These are phyloP conservation scores for Globisporangium uncinulatum DNA, from an alignment of 352 stramenopile genomes.

Conservation along the genomic window DNA sequence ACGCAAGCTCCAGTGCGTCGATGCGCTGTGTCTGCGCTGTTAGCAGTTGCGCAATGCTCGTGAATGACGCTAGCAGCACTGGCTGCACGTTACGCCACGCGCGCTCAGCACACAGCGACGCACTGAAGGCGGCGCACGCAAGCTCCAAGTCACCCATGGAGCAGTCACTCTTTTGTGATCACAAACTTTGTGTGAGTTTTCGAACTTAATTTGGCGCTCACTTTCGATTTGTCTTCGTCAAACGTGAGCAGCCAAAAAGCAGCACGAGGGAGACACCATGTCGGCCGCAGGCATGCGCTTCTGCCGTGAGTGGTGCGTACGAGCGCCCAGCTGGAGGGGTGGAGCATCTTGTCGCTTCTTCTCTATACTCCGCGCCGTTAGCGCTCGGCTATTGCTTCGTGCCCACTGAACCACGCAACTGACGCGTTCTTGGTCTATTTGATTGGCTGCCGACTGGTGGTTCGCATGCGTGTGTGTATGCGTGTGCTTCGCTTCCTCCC, in stretches of 20 bases:
- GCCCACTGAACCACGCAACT: background rate
- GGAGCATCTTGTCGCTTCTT: too few species aligned
- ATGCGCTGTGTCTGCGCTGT: conserved; percentile 26
- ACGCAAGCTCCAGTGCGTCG: conserved; percentile 10
- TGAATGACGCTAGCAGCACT: conserved; percentile 39
- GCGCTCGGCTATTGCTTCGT: too few species aligned
- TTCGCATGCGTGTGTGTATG: background rate
- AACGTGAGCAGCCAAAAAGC: too few species aligned
- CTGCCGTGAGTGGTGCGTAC: conserved; percentile 80
- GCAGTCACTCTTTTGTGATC: background rate
- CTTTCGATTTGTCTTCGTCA: background rate
- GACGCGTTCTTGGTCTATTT: background rate
- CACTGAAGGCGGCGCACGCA: conserved; percentile 7
- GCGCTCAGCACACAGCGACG: conserved; percentile 32
- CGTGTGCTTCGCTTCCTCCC: too few species aligned
- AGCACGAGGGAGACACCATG: conserved; percentile 25
- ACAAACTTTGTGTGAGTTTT: background rate
- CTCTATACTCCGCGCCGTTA: too few species aligned
- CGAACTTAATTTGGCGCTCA: too few species aligned
- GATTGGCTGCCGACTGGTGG: too few species aligned
- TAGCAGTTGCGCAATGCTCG: conserved; percentile 28
- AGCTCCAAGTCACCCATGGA: background rate
- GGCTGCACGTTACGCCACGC: conserved; percentile 64
- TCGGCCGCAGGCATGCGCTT: conserved; percentile 83
- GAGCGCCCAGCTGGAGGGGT: background rate